Base-by-base conservation (phyloP, 495 filamentous ascomycete species). In the Xanthoparmelia taractica region DNA sequence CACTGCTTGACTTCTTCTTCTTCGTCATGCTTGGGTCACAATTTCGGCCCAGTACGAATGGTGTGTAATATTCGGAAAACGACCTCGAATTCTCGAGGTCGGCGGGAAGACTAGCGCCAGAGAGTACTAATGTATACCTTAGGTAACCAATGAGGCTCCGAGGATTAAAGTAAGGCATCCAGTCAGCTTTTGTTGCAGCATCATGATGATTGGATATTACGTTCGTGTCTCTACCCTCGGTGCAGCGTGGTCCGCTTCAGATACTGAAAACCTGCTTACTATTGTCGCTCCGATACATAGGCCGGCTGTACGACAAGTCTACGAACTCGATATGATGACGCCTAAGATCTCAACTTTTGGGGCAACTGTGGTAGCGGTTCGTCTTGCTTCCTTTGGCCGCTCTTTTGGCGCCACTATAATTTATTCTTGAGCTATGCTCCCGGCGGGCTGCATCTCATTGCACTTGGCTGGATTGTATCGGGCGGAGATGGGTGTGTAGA, bases 1-100 rank as follows among this genome's bases (percentile, higher is more conserved):
- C 59, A 61, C 70, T 63, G 56, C 65, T 59, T 27, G 71, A 61
- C 68, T 76, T 78, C 69, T 77, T 79, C 70, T 73, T 79, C 69
- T 77, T 80, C 71, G 77, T 80, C 60, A 62, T 61, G 33, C 27
- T 45, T 60, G 8, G 10, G 11, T 31, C 48, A 17, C 6, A 18
- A 36, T 31, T 31, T 8, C 31, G 27, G 27, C 27, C 27, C 2
- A 17, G 27, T 31, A 12, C 27, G 13, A 52, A 31, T 15, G 25
- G 5, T 31, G 13, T 52, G 27, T 18, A 18, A 18, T 31, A 29
- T 52, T 52, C 15, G 25, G 23, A 6, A 52, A 33, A 50, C 1
- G 31, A 17, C 0, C 38, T 40, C 13, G 7, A 8, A 43, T 18
- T 1, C 48, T 31, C 48, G 48, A 48, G 31, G 48, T 31, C 27